These are phyloP conservation scores for Alternaria panax DNA, from an alignment of 2,329 filamentous ascomycete species.

Conservation along the genomic window DNA sequence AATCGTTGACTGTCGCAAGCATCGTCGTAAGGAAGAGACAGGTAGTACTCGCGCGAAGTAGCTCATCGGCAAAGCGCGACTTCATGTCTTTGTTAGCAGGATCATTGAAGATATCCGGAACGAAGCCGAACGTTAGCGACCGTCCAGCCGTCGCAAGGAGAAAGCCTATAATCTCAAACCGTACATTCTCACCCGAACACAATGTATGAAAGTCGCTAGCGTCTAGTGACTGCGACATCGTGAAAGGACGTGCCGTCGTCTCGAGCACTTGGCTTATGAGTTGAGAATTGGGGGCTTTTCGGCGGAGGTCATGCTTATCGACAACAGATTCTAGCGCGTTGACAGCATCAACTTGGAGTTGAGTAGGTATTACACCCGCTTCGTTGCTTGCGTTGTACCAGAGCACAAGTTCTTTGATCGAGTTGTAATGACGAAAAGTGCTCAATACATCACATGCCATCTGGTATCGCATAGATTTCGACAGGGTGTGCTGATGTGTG, in stretches of 20 bases:
- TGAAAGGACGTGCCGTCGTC: slow-evolving; percentile 37
- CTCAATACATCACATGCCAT: slow-evolving; percentile 40
- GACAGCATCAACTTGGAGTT: slow-evolving; percentile 47
- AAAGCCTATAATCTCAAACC: slow-evolving; percentile 51
- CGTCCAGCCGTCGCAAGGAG: slow-evolving; percentile 50
- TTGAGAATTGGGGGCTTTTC: slow-evolving; percentile 31
- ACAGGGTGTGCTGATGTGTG: slow-evolving; percentile 40
- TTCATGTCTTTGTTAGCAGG: slow-evolving; percentile 24
- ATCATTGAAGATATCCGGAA: slow-evolving; percentile 29
- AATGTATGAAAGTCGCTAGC: slow-evolving; percentile 49
- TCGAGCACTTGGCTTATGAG: slow-evolving; percentile 38
- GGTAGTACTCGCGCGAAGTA: slow-evolving; percentile 47
- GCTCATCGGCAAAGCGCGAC: slow-evolving; percentile 37
- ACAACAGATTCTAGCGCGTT: slow-evolving; percentile 39
- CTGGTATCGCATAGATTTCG: slow-evolving; percentile 40
- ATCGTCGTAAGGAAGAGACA: slow-evolving; percentile 49
- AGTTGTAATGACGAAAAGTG: slow-evolving; percentile 35
- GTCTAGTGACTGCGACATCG: slow-evolving; percentile 32
- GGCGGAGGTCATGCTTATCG: slow-evolving; percentile 40
- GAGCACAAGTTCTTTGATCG: slow-evolving; percentile 35
- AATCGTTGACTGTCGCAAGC: slow-evolving; percentile 51
- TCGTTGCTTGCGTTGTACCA: slow-evolving; percentile 39
- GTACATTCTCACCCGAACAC: slow-evolving; percentile 49
- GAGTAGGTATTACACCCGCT: slow-evolving; percentile 46
- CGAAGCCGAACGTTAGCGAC: slow-evolving; percentile 37